Conservation (phyloP, 352 stramenopile species). For the Phytopythium oedochilum region DNA sequence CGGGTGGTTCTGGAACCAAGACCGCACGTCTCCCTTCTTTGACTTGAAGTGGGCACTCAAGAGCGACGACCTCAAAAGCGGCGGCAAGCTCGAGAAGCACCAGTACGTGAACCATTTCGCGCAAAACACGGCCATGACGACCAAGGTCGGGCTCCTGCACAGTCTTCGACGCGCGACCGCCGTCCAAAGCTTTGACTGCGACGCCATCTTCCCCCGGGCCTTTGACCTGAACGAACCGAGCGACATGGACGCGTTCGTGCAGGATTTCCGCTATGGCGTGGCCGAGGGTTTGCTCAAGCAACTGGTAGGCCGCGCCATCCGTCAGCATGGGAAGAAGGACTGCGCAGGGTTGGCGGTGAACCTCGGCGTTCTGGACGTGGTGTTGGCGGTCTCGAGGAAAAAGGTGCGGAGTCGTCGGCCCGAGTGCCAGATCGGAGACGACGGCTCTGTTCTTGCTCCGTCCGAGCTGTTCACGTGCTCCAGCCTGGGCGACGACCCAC, state of each 20-base stretch:
- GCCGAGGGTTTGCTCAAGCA: conserved; percentile 85
- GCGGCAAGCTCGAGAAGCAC: conserved; percentile 71
- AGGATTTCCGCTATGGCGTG: conserved; percentile 88
- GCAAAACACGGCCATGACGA: conserved; percentile 90
- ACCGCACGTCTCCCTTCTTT: conserved; percentile 83
- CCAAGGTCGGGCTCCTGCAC: conserved; percentile 88
- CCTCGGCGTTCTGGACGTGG: conserved; percentile 47
- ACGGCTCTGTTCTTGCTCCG: not conserved
- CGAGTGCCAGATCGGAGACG: conserved; percentile 2
- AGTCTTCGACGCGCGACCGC: conserved; percentile 72
- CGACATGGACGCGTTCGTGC: conserved; percentile 86
- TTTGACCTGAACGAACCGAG: conserved; percentile 86
- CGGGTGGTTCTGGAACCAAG: conserved; percentile 87
- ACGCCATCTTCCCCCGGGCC: conserved; percentile 83
- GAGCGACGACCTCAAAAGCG: conserved; percentile 71
- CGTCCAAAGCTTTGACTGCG: conserved; percentile 78
- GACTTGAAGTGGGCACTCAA: conserved; percentile 92
- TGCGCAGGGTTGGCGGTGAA: conserved; percentile 27
- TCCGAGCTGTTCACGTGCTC: not conserved
- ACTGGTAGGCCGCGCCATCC: conserved; percentile 14
- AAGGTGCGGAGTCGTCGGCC: conserved; percentile 47
- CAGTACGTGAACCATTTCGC: conserved; percentile 91
- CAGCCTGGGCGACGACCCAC: conserved; percentile 15
- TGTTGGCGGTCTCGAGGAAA: conserved; percentile 46
- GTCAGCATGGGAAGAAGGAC: conserved; percentile 7